Base-by-base conservation (phyloP, 169 alveolate species). In the Cyclospora cayetanensis region DNA sequence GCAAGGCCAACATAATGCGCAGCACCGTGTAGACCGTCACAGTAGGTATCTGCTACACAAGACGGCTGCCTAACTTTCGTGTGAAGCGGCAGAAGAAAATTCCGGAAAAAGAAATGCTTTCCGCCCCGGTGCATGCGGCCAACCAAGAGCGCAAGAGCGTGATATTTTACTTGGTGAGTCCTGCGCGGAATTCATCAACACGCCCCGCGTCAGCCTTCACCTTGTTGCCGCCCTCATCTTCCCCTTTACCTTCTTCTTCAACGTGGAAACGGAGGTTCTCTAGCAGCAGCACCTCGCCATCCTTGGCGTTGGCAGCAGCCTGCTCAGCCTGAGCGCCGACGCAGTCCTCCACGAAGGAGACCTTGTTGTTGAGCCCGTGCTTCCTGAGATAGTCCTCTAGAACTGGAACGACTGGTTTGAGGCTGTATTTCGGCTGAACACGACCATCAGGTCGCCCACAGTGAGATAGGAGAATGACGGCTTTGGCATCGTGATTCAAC, bases 371-470 rank as follows among this genome's bases (percentile, higher is more conserved):
- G 9, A 70, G 4, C 12, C 37, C 22, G 9, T 25, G 37, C 76
- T 92, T 93, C 34, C 96, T 96, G 77, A 98, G 90, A 34, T 96
- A 93, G 60, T 94, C 97, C 79, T 96, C 97, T 15, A 99, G 96
- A 37, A 95, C 97, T 34, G 97, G 97, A 7, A 97, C 99, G 1
- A 99, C 98, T 20, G 99, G 99, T 39, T 89, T 92, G 91, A 99
- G 92, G n/a, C 99, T 96, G 96, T 94, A 96, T 93, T 98, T 97
- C 65, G 91, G 95, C 77, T 95, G 96, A 83, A 96, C 95, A 52
- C 92, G 80, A 22, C 99, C 99, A 91, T 99, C 97, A 5, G 99
- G 99, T 76, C 99, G 96, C 20, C 99, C 99, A 65, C 98, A 95
- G 93, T 99, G 99, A 15, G 99, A 97, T 97, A 98, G 97, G 68